A percentile compares a stretch with the other conserved stretches of the same genome.
Evolutionary conservation across 2,329 filamentous ascomycete species (phyloP).

Genomic region (Cladophialophora psammophila): DNA sequence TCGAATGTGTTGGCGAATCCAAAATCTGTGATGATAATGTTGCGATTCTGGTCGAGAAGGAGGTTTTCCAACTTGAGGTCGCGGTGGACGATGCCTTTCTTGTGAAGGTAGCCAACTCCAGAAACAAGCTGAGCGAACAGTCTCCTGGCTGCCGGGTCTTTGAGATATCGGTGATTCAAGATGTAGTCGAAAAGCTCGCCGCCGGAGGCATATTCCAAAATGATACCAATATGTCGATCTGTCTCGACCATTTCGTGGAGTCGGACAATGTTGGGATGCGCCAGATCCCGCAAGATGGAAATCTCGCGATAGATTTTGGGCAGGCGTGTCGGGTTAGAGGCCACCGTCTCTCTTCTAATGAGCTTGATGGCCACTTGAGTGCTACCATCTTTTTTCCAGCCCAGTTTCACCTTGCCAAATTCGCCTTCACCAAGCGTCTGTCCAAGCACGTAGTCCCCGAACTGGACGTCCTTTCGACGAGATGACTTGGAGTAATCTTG

Average conservation of each 20-base stretch:
- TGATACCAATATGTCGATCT: constrained; percentile 95
- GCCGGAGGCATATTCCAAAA: constrained; percentile 96
- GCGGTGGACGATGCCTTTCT: constrained; percentile 97
- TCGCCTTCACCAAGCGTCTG: constrained; percentile 97
- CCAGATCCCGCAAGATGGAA: constrained; percentile 82
- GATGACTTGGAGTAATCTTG: constrained; percentile 66
- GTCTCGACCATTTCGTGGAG: constrained; percentile 99
- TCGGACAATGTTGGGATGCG: constrained; percentile 95
- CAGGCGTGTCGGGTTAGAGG: constrained; percentile 84
- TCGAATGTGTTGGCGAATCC: constrained; percentile 99
- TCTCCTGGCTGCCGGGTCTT: constrained; percentile 87
- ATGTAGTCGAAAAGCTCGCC: constrained; percentile 99
- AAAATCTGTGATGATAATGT: constrained; percentile 99
- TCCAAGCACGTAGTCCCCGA: constrained; percentile 94
- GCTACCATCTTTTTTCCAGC: constrained; percentile 95
- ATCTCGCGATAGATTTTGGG: constrained; percentile 99
- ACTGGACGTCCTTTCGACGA: constrained; percentile 78
- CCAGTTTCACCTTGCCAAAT: constrained; percentile 98
- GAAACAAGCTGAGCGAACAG: constrained; percentile 96
- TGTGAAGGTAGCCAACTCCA: constrained; percentile 95
- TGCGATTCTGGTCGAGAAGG: constrained; percentile 91
- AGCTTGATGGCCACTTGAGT: constrained; percentile 98
- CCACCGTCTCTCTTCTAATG: constrained; percentile 89
- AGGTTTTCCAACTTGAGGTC: constrained; percentile 97
- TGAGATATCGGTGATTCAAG: constrained; percentile 92